These are phyloP conservation scores for Fusarium nygamai DNA, from an alignment of 2,329 filamentous ascomycete species.

Conservation along the genomic window DNA sequence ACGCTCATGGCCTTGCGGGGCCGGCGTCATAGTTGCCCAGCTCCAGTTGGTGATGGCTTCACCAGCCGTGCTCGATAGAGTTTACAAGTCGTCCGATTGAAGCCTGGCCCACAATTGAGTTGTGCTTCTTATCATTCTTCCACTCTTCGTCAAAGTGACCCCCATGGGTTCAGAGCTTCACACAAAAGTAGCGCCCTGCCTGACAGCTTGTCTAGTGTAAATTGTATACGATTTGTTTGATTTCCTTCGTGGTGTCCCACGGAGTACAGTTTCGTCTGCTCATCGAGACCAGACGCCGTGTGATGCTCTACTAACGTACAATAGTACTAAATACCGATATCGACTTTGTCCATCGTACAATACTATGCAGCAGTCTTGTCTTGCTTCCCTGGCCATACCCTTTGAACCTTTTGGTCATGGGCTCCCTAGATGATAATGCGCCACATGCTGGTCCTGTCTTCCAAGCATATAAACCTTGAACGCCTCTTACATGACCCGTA, in stretches of 20 bases:
- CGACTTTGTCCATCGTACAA: conserved; percentile 12
- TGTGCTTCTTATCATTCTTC: background rate
- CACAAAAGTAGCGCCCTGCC: background rate
- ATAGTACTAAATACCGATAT: conserved; percentile 13
- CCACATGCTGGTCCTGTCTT: conserved; percentile 32
- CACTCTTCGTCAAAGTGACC: background rate
- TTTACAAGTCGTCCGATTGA: conserved; percentile 2
- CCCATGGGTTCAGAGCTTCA: background rate
- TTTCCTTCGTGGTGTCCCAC: background rate
- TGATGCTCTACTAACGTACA: conserved; percentile 21
- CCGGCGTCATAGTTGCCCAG: background rate
- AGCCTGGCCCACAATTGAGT: background rate
- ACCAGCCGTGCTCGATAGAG: conserved; percentile 15
- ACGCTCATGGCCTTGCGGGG: background rate
- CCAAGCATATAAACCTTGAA: conserved; percentile 24
- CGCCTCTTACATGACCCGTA: conserved; percentile 8
- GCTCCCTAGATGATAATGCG: conserved; percentile 4
- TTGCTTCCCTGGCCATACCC: conserved; percentile 2
- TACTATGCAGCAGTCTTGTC: background rate
- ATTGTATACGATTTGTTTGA: background rate
- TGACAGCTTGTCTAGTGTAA: background rate
- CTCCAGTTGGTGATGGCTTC: conserved; percentile 21
- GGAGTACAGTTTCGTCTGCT: background rate
- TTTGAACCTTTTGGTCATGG: background rate
- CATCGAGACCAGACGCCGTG: background rate